These are phyloP conservation scores for Epichloe sibirici DNA, from an alignment of 2,329 filamentous ascomycete genomes.

Conservation along the genomic window DNA sequence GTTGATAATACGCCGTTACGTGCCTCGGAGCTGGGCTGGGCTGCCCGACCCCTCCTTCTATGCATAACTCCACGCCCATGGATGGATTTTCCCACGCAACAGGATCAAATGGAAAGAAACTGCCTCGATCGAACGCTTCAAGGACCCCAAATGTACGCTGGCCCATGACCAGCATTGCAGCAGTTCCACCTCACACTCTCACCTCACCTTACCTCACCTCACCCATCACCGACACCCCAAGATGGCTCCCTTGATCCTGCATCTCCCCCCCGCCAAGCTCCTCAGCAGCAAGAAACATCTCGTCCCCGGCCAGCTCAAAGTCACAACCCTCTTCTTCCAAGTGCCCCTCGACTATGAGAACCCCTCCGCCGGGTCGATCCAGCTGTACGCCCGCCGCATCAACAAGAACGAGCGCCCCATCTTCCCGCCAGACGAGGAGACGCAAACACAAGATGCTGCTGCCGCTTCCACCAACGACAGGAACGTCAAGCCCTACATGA, in stretches of 20 bases:
- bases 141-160: not conserved
- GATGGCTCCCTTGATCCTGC: constrained; percentile 8
- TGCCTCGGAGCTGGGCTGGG: too few species aligned
- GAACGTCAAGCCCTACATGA: constrained; percentile 40
- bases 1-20: too few species aligned
- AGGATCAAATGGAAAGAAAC: too few species aligned
- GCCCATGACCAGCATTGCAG: not conserved
- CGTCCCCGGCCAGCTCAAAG: constrained; percentile 52
- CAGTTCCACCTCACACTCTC: not conserved
- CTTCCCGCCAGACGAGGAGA: constrained; percentile 26
- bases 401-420: constrained; percentile 53
- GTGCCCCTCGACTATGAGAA: constrained; percentile 70
- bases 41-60: too few species aligned
- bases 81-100: too few species aligned
- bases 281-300: constrained; percentile 30
- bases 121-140: too few species aligned
- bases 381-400: constrained; percentile 67
- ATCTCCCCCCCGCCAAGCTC: constrained; percentile 26
- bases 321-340: constrained; percentile 77
- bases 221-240: not conserved
- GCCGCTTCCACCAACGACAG: not conserved
- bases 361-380: constrained; percentile 47
- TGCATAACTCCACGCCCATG: too few species aligned
- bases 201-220: not conserved
- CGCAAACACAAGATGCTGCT: not conserved